Percentiles rank a stretch among this genome's conserved stretches.
These are phyloP conservation scores for Chlorokybus atmophyticus DNA, from an alignment of 139 green algal species.

Conservation along the genomic window DNA sequence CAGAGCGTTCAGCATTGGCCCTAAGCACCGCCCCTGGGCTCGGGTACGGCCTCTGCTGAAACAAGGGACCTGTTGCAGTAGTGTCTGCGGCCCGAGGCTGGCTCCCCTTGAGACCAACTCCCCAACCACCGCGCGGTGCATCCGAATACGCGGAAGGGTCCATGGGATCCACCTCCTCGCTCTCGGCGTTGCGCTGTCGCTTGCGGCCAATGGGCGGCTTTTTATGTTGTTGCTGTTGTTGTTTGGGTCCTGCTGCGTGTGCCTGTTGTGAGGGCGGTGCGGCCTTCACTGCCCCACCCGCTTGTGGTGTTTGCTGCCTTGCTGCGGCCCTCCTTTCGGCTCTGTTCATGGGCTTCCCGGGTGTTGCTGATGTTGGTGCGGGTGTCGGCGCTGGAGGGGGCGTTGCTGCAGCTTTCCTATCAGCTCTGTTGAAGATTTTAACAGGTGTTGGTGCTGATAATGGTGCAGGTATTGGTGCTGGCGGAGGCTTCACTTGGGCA, in stretches of 20 bases:
- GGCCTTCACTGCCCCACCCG: neutral
- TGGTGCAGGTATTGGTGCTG: too few relatives aligned
- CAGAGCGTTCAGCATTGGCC: constrained; percentile 19
- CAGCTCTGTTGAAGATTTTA: too few relatives aligned
- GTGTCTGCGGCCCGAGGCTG: constrained; percentile 11
- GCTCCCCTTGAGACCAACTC: constrained; percentile 20
- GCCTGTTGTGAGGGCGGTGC: neutral
- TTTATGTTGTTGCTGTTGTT: too few relatives aligned
- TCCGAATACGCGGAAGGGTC: constrained; percentile 27
- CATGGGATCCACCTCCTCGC: constrained; percentile 25
- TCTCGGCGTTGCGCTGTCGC: neutral
- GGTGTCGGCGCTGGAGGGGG: too few relatives aligned
- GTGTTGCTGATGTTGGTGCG: too few relatives aligned
- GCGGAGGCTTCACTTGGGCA: too few relatives aligned
- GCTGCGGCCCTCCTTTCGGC: constrained; percentile 9
- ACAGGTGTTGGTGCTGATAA: too few relatives aligned
- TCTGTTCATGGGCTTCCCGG: too few relatives aligned
- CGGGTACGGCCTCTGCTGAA: neutral
- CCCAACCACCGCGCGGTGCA: constrained; percentile 24
- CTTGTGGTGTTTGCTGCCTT: neutral
- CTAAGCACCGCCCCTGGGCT: constrained; percentile 17
- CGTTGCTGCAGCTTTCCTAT: too few relatives aligned
- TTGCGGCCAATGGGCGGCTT: too few relatives aligned
- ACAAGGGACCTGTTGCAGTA: neutral
- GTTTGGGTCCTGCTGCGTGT: neutral